Evolutionary conservation across 805 yeast genomes (phyloP), one percentile per base, ranked within the genome.

Genomic region (Kluyveromyces nonfermentans): DNA sequence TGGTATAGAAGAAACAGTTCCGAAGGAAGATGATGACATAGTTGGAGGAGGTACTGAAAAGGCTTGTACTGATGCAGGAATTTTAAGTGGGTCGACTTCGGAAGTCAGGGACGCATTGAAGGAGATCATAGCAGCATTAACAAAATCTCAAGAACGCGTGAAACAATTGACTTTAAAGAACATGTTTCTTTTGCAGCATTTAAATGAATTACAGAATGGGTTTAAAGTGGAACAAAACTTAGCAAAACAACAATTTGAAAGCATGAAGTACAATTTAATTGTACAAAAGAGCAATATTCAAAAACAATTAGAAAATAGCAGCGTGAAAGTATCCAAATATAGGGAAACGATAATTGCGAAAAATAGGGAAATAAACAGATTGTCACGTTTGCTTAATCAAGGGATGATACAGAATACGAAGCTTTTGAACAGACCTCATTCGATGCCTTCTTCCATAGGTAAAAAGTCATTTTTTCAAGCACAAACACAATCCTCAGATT

Each of bases 291-390:
- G 62, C 20, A 59, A 57, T 15, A 60, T 72, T 10, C 59, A 68
- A 46, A 57, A 60, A 9, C 65, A 70, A 42, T 57, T 72, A 20
- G 60, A 64, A 32, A 56, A 54, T 33, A 72, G 73, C 41, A 72
- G 71, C 46, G 62, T 60, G 37, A 65, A 70, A 47, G 60, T 76
- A 32, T 62, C 60, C 46, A 78, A 73, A 50, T 69, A 72, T 41
- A 71, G 68, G 46, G 59, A 58, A 28, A 71, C 67, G 43, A 62
- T 73, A 17, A 63, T 64, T 9, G 69, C 63, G 35, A 70, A 71
- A 49, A 73, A 73, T 50, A 62, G 56, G 33, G 75, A 73, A 50
- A 71, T 75, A 30, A 68, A 62, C 31, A 55, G 60, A 36, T 52
- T 75, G 42, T 60, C 64, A 33, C 56, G 59, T 28, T 53, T 64